Conservation (phyloP, 306 rosid species). For the Rosa chinensis region DNA sequence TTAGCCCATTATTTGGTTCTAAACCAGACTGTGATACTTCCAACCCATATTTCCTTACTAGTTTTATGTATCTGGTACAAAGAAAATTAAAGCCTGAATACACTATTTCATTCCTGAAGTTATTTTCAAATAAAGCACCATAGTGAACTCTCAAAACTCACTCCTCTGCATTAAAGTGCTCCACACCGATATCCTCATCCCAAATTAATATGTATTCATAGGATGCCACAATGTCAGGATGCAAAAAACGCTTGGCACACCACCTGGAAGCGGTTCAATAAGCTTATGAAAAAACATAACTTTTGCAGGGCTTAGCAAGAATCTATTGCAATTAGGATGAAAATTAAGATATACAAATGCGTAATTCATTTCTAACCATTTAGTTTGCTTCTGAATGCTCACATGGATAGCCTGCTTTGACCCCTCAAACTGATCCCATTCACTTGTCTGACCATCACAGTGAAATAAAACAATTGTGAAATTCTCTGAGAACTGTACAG, state of each 20-base stretch:
- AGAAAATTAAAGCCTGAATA: conserved; percentile 16
- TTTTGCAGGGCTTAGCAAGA: conserved; percentile 12
- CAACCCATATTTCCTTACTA: conserved; percentile 77
- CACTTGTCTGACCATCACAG: conserved; percentile 80
- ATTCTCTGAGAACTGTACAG: conserved; percentile 72
- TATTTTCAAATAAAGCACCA: conserved; percentile 6
- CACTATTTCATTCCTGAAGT: conserved; percentile 16
- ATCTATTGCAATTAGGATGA: not conserved
- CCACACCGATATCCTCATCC: conserved; percentile 89
- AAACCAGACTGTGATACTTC: conserved; percentile 93
- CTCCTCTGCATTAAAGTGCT: conserved; percentile 85
- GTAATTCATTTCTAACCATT: conserved; percentile 60
- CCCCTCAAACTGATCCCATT: conserved; percentile 86
- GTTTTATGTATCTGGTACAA: conserved; percentile 58
- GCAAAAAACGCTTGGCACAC: conserved; percentile 94
- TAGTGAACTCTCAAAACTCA: conserved; percentile 36
- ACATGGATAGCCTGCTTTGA: conserved; percentile 79
- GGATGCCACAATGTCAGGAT: conserved; percentile 84
- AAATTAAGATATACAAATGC: conserved; percentile 9
- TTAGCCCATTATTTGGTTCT: conserved; percentile 54
- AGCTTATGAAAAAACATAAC: conserved; percentile 23
- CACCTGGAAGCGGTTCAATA: conserved; percentile 61
- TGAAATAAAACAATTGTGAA: conserved; percentile 86
- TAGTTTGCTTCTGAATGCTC: conserved; percentile 73
- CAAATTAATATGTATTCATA: conserved; percentile 84